A percentile compares a stretch with the other conserved stretches of the same genome.
Conservation (phyloP, 768 basidiomycete genomes). For the Brasilioporus rufonigricans region DNA sequence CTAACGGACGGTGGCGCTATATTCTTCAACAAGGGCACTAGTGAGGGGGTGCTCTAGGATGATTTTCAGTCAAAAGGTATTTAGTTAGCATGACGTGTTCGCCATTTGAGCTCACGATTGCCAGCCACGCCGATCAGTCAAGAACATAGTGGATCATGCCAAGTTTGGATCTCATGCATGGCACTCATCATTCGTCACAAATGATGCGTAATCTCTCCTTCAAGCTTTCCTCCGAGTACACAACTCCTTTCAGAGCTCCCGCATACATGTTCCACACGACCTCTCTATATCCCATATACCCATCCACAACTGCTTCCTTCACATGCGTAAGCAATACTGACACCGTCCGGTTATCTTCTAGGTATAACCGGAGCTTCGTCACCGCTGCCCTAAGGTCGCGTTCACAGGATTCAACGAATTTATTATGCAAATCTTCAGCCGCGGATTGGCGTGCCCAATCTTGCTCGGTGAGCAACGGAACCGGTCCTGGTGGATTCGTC, state of each 20-base stretch:
- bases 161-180: background rate
- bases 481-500: constrained; percentile 11
- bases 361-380: constrained; percentile 65
- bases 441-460: constrained; percentile 51
- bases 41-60: constrained; percentile 55
- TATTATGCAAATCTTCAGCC: constrained; percentile 47
- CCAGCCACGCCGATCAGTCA: background rate
- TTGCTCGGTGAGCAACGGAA: constrained; percentile 36
- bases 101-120: too few species aligned
- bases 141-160: background rate
- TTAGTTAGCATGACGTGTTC: background rate
- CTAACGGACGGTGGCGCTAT: constrained; percentile 61
- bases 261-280: constrained; percentile 50
- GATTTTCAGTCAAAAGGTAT: background rate
- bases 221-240: constrained; percentile 37
- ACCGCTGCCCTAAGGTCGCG: constrained; percentile 55
- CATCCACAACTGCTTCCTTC: constrained; percentile 69
- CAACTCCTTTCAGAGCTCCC: constrained; percentile 31
- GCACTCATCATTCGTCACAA: constrained; percentile 26
- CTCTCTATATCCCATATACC: constrained; percentile 73
- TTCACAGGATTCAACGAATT: constrained; percentile 55
- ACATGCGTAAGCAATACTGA: constrained; percentile 75
- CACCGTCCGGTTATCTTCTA: constrained; percentile 79
- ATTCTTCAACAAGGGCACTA: constrained; percentile 75
- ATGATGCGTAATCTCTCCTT: constrained; percentile 39